Conservation (phyloP, 768 basidiomycete species). For the Phaffia australis region DNA sequence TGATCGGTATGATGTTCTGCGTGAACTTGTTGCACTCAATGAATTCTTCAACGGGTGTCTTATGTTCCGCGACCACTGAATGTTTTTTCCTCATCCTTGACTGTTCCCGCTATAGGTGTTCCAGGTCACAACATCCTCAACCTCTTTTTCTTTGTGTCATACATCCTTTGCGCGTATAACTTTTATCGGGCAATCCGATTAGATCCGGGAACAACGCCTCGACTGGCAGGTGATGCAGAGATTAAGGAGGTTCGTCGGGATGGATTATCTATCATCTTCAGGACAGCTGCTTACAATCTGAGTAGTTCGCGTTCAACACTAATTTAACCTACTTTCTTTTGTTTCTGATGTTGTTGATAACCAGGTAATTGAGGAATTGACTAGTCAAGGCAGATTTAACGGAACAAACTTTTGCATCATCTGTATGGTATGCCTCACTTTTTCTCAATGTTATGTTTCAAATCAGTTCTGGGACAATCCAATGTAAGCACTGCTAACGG, state of each 20-base stretch:
- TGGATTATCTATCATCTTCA: neutral
- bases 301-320: too few relatives aligned
- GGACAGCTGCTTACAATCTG: neutral
- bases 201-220: slow-evolving; percentile 80
- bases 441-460: neutral
- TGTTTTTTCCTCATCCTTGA: neutral
- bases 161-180: slow-evolving; percentile 68
- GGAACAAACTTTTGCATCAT: slow-evolving; percentile 93
- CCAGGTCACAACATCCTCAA: slow-evolving; percentile 65
- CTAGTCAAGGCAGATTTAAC: slow-evolving; percentile 75
- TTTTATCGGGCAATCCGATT: slow-evolving; percentile 81
- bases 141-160: slow-evolving; percentile 58
- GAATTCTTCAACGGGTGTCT: too few relatives aligned
- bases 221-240: slow-evolving; percentile 69
- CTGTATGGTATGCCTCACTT: slow-evolving; percentile 61
- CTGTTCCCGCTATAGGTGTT: slow-evolving; percentile 49
- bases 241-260: slow-evolving; percentile 60
- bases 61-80: too few relatives aligned
- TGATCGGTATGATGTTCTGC: neutral
- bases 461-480: neutral
- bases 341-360: neutral
- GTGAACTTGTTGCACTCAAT: too few relatives aligned
- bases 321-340: neutral
- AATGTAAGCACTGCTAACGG: neutral
- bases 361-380: slow-evolving; percentile 81